Evolutionary conservation across 371 early-diverging fungal genomes (phyloP).

Genomic region (Mucor indicus): DNA sequence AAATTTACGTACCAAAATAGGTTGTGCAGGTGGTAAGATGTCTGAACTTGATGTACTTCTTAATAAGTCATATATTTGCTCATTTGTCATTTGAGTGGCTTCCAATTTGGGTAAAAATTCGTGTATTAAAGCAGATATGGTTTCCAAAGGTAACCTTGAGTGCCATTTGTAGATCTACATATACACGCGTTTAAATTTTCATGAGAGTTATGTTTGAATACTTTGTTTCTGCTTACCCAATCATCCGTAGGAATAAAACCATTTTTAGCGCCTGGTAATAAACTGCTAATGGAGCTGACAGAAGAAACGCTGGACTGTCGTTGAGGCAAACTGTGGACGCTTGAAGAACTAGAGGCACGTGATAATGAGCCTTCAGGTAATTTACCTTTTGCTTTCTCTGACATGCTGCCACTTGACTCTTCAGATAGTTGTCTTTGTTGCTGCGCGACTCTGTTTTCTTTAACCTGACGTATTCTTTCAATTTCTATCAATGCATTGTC

Average conservation of each 20-base stretch:
- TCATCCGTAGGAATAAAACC: constrained; percentile 47
- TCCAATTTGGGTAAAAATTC: constrained; percentile 22
- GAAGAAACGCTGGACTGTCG: constrained; percentile 24
- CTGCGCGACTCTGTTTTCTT: constrained; percentile 22
- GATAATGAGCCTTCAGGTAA: constrained; percentile 29
- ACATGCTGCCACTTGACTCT: constrained; percentile 9
- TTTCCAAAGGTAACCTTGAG: constrained; percentile 24
- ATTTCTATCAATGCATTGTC: constrained; percentile 62
- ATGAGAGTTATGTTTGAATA: too few relatives aligned
- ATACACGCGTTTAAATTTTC: too few relatives aligned
- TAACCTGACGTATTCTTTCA: constrained; percentile 44
- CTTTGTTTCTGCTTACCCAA: constrained; percentile 41
- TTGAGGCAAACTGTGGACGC: constrained; percentile 5
- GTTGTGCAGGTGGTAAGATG: constrained; percentile 13
- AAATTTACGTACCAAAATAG: constrained; percentile 49
- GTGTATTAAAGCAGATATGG: constrained; percentile 13
- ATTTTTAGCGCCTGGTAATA: constrained; percentile 38
- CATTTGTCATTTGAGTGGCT: background rate
- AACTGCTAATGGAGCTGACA: constrained; percentile 11
- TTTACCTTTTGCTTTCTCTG: constrained; percentile 45
- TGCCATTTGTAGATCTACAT: constrained; percentile 28
- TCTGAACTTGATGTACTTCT: background rate
- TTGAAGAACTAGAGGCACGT: constrained; percentile 12
- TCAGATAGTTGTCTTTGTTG: background rate
- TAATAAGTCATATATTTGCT: constrained; percentile 7